Base-by-base conservation (phyloP, 2,329 filamentous ascomycete genomes). In the Aureobasidium sp. region DNA sequence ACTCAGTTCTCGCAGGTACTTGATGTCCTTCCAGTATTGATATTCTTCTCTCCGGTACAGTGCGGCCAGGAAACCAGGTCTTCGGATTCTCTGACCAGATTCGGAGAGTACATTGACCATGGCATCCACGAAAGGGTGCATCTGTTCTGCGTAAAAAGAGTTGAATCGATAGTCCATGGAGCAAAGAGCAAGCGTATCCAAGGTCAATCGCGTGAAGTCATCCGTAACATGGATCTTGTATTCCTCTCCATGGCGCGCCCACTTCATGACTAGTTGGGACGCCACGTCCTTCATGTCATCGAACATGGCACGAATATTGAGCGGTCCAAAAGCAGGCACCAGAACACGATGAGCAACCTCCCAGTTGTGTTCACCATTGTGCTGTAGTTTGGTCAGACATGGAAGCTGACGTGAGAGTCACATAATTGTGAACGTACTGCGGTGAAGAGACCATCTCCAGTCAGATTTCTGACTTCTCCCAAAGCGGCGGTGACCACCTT, bases 161-260 rank as follows among this genome's bases (percentile, higher is more conserved):
- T 91, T 91, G 79, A 91, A 91, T 20, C 88, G 84, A 63, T 80
- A 87, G 41, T 83, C 82, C 84, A 89, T 87, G n/a, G 84, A 78
- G 71, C 87, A 88, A 2, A 91, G 79, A 1, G 86, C 86, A 9
- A 91, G 80, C 0, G 87, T 88, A 70, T 91, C 88, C 2, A 91
- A 79, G 0, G 88, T 85, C 36, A 91, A 75, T n/a, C 87, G 81
- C 2, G 87, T 89, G 65, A 89, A 89, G 71, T 90, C 86, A 20
- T 87, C 84, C 0, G 83, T 80, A 0, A 83, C 82, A 48, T 79
- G 75, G 63, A 91, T 87, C 11, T 80, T 76, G 48, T 79, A 71
- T 1, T 77, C 71, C 1, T 83, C 75, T 0, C 88, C 88, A 31
- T 64, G 61, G 3, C 64, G 62, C 17, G 62, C 62, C 64, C 64